phyloP scores from a whole-genome alignment of 768 basidiomycete species.

The Boletus patriciae region DNA sequence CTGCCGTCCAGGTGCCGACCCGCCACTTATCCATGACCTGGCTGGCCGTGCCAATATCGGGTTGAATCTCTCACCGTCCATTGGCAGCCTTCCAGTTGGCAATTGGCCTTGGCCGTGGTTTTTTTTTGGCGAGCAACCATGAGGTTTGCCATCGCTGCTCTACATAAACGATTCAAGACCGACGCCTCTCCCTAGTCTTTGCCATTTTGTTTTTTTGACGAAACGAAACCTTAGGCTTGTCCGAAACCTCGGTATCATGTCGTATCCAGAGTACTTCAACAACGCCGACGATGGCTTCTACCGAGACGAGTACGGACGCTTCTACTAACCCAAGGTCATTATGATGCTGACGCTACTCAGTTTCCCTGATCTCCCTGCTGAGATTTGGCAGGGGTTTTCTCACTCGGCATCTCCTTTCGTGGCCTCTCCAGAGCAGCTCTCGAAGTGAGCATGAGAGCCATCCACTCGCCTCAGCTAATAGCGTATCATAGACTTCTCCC shows the following conservation, averaged over 20 bases:
- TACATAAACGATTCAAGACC: neutral
- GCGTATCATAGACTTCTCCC: neutral
- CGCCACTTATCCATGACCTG: neutral
- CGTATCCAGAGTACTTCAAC: no score
- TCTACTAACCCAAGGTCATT: neutral
- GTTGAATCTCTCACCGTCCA: neutral
- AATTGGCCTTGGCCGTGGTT: neutral
- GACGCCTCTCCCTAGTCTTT: no score
- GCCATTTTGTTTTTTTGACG: fast-evolving
- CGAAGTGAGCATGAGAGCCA: neutral
- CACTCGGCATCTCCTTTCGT: neutral
- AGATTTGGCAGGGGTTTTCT: no score
- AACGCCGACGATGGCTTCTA: neutral
- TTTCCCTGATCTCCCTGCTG: neutral
- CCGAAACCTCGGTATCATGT: neutral
- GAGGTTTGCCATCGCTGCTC: neutral
- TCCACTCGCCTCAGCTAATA: neutral
- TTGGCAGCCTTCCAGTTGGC: constrained; percentile 1
- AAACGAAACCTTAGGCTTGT: neutral
- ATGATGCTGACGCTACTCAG: neutral
- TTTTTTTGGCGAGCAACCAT: neutral
- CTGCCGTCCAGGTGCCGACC: neutral
- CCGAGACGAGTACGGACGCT: neutral
- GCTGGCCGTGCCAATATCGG: neutral
- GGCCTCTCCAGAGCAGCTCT: neutral